Base-by-base conservation (phyloP, 2,329 filamentous ascomycete species). In the Chaetomiaceae sp. region DNA sequence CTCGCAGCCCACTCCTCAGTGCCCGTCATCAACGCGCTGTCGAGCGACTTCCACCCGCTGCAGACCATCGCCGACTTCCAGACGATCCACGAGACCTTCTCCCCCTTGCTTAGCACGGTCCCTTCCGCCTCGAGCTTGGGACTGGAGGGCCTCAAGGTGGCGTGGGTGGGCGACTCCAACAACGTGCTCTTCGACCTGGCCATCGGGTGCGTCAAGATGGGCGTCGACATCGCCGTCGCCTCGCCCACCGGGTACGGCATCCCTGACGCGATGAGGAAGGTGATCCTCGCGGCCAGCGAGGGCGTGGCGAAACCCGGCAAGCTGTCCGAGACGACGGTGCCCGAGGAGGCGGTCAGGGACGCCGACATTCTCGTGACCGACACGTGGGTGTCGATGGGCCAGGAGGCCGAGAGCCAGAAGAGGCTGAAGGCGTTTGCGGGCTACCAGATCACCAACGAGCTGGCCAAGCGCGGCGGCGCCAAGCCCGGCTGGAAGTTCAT, bases 351-450 rank as follows among this genome's bases (percentile, higher is more conserved):
- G 5, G 84, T 96, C 66, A 88, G 88, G 74, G 76, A 85, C 59
- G 92, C 94, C 3, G 87, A 99, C 68, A 81, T 97, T 49, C 76
- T 99, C 54, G 91, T 97, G 20, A 99, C 94, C 1, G 94, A 99
- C 66, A 99, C 94, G 1, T 99, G 94, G 94, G 82, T 99, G 29
- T 95, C 90, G 1, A 99, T 99, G 94, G 94, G 94, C 43, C 92
- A 97, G 72, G 94, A 99, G 71, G 83, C 82, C 53, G 94, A 99
- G 71, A 78, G 84, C 36, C 78, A 84, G 61, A 87, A 87, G 76
- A 79, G 89, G 47, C 69, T 96, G 56, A 82, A 85, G 66, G 90
- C 84, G 2, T 99, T 99, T 69, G 80, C 81, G 27, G 91, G 92
- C 14, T 99, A 91, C 72, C 92, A 96, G 69, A 88, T 99, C 65